phyloP scores from a whole-genome alignment of 2,329 filamentous ascomycete species.

The Colletotrichum simmondsii region DNA sequence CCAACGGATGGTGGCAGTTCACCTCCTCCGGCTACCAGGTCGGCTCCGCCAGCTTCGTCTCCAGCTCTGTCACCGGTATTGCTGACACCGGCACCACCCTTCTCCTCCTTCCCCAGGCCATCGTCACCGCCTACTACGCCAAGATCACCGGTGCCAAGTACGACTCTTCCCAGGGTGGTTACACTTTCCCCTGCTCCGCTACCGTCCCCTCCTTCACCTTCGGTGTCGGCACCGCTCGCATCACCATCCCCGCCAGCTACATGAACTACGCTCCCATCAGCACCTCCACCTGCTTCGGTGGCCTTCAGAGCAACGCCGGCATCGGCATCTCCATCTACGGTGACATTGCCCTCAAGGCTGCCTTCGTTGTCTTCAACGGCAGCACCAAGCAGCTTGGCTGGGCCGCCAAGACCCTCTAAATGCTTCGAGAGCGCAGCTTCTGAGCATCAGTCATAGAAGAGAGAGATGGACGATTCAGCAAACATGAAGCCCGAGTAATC shows the following conservation, averaged over 20 bases:
- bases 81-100: conserved; percentile 43
- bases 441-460: background rate
- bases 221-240: conserved; percentile 52
- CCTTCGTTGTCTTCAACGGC: conserved; percentile 68
- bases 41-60: conserved; percentile 33
- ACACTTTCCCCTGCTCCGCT: conserved; percentile 56
- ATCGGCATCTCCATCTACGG: conserved; percentile 66
- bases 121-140: conserved; percentile 40
- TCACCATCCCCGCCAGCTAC: conserved; percentile 54
- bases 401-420: conserved; percentile 41
- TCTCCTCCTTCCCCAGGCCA: conserved; percentile 38
- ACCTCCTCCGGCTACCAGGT: conserved; percentile 38
- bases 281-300: conserved; percentile 66
- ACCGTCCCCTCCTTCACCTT: conserved; percentile 56
- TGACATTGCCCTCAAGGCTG: conserved; percentile 72
- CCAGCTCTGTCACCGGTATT: conserved; percentile 35
- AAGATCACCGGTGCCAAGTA: conserved; percentile 38
- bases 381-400: conserved; percentile 52
- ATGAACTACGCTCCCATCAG: conserved; percentile 55
- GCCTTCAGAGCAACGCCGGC: conserved; percentile 58
- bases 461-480: background rate
- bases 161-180: conserved; percentile 38
- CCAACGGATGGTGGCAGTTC: conserved; percentile 74
- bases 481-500: background rate
- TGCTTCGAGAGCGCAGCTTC: background rate